Conservation (phyloP, 371 early-diverging fungal genomes). For the Phascolomyces articulosus region DNA sequence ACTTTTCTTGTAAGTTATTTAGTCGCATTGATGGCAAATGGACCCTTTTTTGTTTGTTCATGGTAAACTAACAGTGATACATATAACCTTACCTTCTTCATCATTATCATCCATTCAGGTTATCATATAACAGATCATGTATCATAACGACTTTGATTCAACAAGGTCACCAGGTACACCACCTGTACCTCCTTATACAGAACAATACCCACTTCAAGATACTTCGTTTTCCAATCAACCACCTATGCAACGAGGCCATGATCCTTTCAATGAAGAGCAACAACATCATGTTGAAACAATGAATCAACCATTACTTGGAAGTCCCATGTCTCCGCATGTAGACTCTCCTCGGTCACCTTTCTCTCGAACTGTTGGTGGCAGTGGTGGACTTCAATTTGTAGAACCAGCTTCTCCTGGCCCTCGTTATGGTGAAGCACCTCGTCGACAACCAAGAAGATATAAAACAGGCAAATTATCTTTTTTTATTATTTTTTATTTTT, state of each 20-base stretch:
- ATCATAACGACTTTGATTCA: slow-evolving; percentile 13
- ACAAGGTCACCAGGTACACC: slow-evolving; percentile 6
- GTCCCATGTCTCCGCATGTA: slow-evolving; percentile 9
- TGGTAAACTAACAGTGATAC: too few species aligned
- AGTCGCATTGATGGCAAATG: slow-evolving; percentile 3
- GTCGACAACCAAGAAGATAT: slow-evolving; percentile 60
- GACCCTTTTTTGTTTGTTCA: too few species aligned
- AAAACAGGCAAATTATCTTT: slow-evolving; percentile 53
- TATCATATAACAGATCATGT: slow-evolving; percentile 18
- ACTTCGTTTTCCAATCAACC: slow-evolving; percentile 20
- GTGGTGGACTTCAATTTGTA: slow-evolving; percentile 22
- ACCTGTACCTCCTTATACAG: slow-evolving; percentile 21
- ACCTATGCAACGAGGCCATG: slow-evolving; percentile 19
- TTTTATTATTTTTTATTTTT: not conserved
- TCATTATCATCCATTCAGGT: too few species aligned
- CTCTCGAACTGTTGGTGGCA: slow-evolving; percentile 18
- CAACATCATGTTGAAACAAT: slow-evolving; percentile 10
- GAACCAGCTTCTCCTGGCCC: slow-evolving; percentile 23
- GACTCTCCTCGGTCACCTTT: slow-evolving; percentile 14
- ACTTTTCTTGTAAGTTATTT: too few species aligned
- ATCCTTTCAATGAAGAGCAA: slow-evolving; percentile 17
- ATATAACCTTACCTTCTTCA: too few species aligned
- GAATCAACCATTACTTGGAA: slow-evolving; percentile 23
- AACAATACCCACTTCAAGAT: slow-evolving; percentile 26
- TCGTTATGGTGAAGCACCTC: slow-evolving; percentile 58